These are phyloP conservation scores for Sequoia sempervirens DNA, from an alignment of 75 land plant genomes.

Conservation along the genomic window DNA sequence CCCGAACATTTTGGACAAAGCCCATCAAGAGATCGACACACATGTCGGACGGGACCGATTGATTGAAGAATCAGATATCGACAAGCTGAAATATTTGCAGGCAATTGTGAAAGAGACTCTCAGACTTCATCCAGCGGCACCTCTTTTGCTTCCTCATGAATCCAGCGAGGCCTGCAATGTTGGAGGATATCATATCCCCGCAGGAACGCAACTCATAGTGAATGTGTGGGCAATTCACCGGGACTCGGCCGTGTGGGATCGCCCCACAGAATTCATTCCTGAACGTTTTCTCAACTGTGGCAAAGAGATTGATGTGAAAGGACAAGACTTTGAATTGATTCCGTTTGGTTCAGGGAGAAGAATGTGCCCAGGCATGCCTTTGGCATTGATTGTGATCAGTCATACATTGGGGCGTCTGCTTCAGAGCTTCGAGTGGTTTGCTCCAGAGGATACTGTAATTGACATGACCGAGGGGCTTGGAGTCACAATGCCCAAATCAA, in stretches of 20 bases:
- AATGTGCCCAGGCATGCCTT: too few species aligned
- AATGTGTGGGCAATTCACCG: constrained; percentile 27
- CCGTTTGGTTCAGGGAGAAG: constrained; percentile 22
- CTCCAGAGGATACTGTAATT: too few species aligned
- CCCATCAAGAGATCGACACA: constrained; percentile 33
- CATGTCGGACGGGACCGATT: constrained; percentile 26
- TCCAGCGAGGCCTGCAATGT: constrained; percentile 14
- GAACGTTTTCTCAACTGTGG: constrained; percentile 26
- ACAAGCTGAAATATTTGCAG: constrained; percentile 28
- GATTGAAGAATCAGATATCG: constrained; percentile 29
- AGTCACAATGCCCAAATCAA: too few species aligned
- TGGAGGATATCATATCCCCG: constrained; percentile 23
- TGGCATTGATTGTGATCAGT: too few species aligned
- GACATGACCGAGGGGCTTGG: too few species aligned
- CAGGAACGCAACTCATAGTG: constrained; percentile 23
- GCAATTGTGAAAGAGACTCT: constrained; percentile 41
- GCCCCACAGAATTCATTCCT: constrained; percentile 31
- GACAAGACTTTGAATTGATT: constrained; percentile 25
- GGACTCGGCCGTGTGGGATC: constrained; percentile 25
- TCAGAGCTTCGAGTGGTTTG: too few species aligned
- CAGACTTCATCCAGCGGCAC: constrained; percentile 29
- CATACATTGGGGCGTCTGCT: too few species aligned
- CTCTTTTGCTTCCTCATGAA: constrained; percentile 17
- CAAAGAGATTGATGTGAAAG: constrained; percentile 22
- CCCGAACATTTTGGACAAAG: constrained; percentile 14